phyloP scores from a whole-genome alignment of 257 asterid genomes.

The Scutellaria galericulata region DNA sequence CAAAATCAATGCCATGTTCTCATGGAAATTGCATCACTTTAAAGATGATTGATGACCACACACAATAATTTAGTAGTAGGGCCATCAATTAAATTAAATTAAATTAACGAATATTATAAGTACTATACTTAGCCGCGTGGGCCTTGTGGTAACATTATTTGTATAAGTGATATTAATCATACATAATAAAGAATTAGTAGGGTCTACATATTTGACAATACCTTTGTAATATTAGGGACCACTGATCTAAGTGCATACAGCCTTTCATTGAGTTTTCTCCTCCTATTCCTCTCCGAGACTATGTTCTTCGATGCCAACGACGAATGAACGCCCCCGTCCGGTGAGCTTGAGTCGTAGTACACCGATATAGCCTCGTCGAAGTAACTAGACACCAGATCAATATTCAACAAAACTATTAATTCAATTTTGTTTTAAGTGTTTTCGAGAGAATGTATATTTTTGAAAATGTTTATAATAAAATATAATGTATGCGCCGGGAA shows the following conservation, averaged over 20 bases:
- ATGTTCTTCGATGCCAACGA: constrained; percentile 70
- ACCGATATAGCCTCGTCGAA: constrained; percentile 59
- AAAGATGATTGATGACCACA: not conserved
- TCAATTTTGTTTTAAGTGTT: too few species aligned
- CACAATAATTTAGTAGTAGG: not conserved
- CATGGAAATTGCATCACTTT: not conserved
- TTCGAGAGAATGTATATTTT: too few species aligned
- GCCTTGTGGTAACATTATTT: not conserved
- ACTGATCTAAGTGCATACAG: constrained; percentile 79
- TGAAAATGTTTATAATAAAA: too few species aligned
- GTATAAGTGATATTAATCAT: not conserved
- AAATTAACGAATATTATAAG: not conserved
- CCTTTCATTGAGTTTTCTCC: constrained; percentile 78
- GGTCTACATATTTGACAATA: constrained; percentile 4
- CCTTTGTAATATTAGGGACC: constrained; percentile 89
- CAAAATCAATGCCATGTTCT: not conserved
- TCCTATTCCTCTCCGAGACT: constrained; percentile 72
- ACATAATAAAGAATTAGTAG: not conserved
- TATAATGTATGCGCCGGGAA: too few species aligned
- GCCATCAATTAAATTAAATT: not conserved
- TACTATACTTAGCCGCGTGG: not conserved
- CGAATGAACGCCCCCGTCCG: constrained; percentile 56
- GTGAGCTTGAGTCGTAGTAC: constrained; percentile 77
- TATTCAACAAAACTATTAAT: not conserved
- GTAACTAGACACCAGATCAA: constrained; percentile 37